These are phyloP conservation scores for Aspergillus indologenus DNA, from an alignment of 495 filamentous ascomycete genomes.

Conservation along the genomic window DNA sequence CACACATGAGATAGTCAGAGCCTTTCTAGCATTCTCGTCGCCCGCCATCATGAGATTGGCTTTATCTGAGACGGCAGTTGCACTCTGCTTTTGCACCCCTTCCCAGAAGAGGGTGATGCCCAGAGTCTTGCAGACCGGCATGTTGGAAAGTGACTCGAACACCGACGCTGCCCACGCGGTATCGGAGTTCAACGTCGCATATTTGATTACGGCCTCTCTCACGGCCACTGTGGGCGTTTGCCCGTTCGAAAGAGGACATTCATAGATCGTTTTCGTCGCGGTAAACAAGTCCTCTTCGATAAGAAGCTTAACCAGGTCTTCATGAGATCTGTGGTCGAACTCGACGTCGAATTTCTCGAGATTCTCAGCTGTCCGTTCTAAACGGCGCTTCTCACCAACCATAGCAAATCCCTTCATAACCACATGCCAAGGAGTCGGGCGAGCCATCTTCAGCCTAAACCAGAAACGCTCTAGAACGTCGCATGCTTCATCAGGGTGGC, in stretches of 20 bases:
- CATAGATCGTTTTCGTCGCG: slow-evolving; percentile 50
- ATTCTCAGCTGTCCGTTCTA: slow-evolving; percentile 27
- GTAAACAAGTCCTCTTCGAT: slow-evolving; percentile 35
- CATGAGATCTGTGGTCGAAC: slow-evolving; percentile 37
- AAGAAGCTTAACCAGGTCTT: slow-evolving; percentile 36
- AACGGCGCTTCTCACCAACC: slow-evolving; percentile 54
- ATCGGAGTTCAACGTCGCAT: slow-evolving; percentile 58
- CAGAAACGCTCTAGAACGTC: slow-evolving; percentile 47
- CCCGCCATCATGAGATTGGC: slow-evolving; percentile 52
- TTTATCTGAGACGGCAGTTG: slow-evolving; percentile 64
- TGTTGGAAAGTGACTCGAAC: slow-evolving; percentile 55
- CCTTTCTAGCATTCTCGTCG: slow-evolving; percentile 32
- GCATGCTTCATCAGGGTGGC: slow-evolving; percentile 56
- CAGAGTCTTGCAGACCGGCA: slow-evolving; percentile 53
- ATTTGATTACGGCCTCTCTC: slow-evolving; percentile 48
- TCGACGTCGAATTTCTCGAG: slow-evolving; percentile 30
- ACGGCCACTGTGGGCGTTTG: slow-evolving; percentile 44
- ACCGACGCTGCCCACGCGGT: slow-evolving; percentile 61
- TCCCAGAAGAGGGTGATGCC: slow-evolving; percentile 75
- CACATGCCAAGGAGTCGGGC: slow-evolving; percentile 51
- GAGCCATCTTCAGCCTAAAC: slow-evolving; percentile 28
- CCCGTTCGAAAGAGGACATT: slow-evolving; percentile 48
- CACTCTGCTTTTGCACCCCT: slow-evolving; percentile 64
- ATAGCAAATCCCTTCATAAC: slow-evolving; percentile 65
- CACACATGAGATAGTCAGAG: slow-evolving; percentile 66